Conservation (phyloP, 768 basidiomycete species). For the Arthromyces matolae region DNA sequence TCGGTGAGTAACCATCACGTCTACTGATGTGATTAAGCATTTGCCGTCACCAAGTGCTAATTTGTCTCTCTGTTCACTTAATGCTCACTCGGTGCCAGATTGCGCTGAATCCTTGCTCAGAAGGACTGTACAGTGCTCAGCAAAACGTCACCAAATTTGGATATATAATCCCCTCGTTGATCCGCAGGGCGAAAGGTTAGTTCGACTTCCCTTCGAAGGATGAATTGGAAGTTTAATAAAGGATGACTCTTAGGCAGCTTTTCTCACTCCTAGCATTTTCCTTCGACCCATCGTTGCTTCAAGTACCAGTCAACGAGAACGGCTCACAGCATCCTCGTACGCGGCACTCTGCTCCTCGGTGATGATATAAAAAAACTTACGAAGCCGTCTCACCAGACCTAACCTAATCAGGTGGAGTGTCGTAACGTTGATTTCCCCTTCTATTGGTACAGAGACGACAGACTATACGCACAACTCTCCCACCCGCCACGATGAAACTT, state of each 20-base stretch:
- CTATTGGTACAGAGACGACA: too few species aligned
- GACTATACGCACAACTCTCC: background rate
- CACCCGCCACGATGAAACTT: slow-evolving; percentile 14
- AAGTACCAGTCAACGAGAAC: too few species aligned
- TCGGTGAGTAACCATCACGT: slow-evolving; percentile 6
- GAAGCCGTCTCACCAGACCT: background rate
- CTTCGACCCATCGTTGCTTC: too few species aligned
- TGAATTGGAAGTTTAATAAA: too few species aligned
- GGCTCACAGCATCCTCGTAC: background rate
- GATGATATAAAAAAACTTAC: background rate
- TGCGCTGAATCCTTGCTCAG: background rate
- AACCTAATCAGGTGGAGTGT: background rate
- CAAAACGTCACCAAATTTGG: background rate
- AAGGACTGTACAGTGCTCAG: background rate
- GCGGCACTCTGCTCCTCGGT: background rate
- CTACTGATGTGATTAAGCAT: slow-evolving; percentile 9
- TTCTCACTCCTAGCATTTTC: too few species aligned
- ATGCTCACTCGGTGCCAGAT: background rate
- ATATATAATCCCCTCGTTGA: background rate
- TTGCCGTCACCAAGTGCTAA: too few species aligned
- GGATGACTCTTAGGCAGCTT: too few species aligned
- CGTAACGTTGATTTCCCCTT: too few species aligned
- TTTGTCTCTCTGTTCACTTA: too few species aligned
- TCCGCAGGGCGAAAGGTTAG: background rate
- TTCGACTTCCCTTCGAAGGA: background rate